Percentiles rank a stretch among this genome's conserved stretches.
These are phyloP conservation scores for Backusella circina DNA, from an alignment of 192 early-diverging fungal genomes.

Conservation along the genomic window DNA sequence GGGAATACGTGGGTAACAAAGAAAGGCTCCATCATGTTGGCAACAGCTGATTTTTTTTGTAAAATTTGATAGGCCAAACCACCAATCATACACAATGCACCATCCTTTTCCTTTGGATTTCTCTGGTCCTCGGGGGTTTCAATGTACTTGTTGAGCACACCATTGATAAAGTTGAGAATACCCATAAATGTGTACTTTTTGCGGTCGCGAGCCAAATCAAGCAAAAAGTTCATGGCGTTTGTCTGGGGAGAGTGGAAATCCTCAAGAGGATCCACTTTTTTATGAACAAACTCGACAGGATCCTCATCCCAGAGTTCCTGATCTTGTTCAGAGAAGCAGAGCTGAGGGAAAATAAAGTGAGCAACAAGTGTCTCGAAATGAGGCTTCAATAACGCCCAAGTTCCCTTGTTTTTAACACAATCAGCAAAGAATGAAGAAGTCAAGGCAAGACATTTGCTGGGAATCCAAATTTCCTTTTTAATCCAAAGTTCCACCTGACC, in stretches of 20 bases:
- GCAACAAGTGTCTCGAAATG: constrained; percentile 76
- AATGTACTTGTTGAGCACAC: constrained; percentile 64
- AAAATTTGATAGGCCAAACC: constrained; percentile 67
- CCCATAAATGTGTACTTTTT: constrained; percentile 75
- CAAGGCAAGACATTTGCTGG: constrained; percentile 64
- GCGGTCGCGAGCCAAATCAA: constrained; percentile 73
- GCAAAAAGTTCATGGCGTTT: constrained; percentile 75
- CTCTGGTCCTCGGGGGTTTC: constrained; percentile 64
- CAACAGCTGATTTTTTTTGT: constrained; percentile 69
- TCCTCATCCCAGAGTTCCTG: constrained; percentile 91
- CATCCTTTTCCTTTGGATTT: constrained; percentile 81
- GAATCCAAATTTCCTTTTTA: constrained; percentile 69
- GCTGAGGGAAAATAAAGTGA: constrained; percentile 90
- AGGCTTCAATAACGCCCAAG: constrained; percentile 89
- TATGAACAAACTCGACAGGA: constrained; percentile 88
- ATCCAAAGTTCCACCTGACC: constrained; percentile 77
- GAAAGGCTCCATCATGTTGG: constrained; percentile 78
- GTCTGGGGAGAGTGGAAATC: constrained; percentile 76
- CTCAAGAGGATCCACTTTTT: constrained; percentile 76
- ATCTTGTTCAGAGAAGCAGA: constrained; percentile 87
- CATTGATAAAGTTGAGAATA: constrained; percentile 79
- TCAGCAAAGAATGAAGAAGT: constrained; percentile 75
- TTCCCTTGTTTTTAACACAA: constrained; percentile 83
- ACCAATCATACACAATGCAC: constrained; percentile 86
- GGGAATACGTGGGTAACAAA: constrained; percentile 85